Evolutionary conservation across 202 grass and related monocot genomes (phyloP).

Genomic region (Dendrocalamus latiflorus): DNA sequence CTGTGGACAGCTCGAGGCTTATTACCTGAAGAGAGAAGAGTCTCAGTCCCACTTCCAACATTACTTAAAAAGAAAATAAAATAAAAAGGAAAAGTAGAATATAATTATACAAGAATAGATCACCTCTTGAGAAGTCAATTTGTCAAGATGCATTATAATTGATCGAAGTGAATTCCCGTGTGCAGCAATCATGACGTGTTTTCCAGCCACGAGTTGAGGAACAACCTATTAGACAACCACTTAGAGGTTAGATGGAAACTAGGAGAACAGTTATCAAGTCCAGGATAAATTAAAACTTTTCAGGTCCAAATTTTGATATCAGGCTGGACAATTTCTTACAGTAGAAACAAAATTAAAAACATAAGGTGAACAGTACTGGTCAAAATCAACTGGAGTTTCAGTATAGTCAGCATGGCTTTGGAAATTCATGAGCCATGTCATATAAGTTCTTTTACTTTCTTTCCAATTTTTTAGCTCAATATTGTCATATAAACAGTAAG

Average conservation of each 20-base stretch:
- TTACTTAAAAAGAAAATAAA: too few relatives aligned
- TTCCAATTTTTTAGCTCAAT: background rate
- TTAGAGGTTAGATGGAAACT: background rate
- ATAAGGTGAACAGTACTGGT: background rate
- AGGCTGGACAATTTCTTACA: background rate
- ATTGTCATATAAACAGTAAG: background rate
- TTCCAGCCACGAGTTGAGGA: conserved; percentile 67
- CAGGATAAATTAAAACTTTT: background rate
- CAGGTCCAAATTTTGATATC: background rate
- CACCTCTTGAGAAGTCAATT: too few relatives aligned
- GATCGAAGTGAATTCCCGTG: conserved; percentile 89
- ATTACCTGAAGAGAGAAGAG: too few relatives aligned
- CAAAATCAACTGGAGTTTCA: background rate
- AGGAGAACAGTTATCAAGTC: background rate
- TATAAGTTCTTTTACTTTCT: too few relatives aligned
- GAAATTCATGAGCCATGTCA: too few relatives aligned
- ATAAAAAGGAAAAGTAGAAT: too few relatives aligned
- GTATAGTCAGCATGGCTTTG: background rate
- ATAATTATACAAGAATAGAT: too few relatives aligned
- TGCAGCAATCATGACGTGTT: conserved; percentile 89
- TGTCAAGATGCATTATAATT: too few relatives aligned
- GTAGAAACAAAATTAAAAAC: background rate
- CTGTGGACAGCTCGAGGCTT: too few relatives aligned
- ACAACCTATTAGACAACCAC: too few relatives aligned
- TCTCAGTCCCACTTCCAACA: too few relatives aligned